Percentiles rank a stretch among this genome's conserved stretches.
These are phyloP conservation scores for Neostapfia colusana DNA, from an alignment of 176 grass and related monocot genomes.

Conservation along the genomic window DNA sequence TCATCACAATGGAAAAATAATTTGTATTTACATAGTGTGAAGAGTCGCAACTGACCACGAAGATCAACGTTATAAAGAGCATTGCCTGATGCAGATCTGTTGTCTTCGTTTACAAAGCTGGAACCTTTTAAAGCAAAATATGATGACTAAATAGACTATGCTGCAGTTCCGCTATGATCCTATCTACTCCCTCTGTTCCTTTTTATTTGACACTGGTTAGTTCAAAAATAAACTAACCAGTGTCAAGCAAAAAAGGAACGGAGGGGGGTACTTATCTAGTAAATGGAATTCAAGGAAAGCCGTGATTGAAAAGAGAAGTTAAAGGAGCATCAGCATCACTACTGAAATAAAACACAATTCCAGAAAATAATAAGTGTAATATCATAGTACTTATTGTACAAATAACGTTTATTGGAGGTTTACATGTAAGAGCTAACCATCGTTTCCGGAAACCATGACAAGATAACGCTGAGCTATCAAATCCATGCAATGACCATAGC, in stretches of 20 bases:
- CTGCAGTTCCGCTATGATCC: not conserved
- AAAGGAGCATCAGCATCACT: not conserved
- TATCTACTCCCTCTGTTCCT: too few species aligned
- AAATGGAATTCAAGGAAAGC: not conserved
- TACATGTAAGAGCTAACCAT: conserved; percentile 56
- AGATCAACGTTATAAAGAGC: not conserved
- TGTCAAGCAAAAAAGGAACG: too few species aligned
- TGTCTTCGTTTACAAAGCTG: not conserved
- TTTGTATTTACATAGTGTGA: not conserved
- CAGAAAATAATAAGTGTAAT: conserved; percentile 2
- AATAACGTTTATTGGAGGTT: not conserved
- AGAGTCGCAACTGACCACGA: not conserved
- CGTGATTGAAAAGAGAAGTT: not conserved
- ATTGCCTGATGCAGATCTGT: not conserved
- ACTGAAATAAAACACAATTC: conserved; percentile 5
- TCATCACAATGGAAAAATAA: not conserved
- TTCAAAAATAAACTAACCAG: too few species aligned
- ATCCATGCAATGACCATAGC: conserved; percentile 97
- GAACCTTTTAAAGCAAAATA: not conserved
- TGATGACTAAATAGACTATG: not conserved
- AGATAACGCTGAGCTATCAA: conserved; percentile 90
- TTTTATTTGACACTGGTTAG: too few species aligned
- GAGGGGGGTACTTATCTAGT: not conserved
- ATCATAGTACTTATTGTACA: conserved; percentile 8
- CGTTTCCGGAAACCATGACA: conserved; percentile 92